Base-by-base conservation (phyloP, 2,329 filamentous ascomycete genomes). In the Colletotrichum tamarilloi region DNA sequence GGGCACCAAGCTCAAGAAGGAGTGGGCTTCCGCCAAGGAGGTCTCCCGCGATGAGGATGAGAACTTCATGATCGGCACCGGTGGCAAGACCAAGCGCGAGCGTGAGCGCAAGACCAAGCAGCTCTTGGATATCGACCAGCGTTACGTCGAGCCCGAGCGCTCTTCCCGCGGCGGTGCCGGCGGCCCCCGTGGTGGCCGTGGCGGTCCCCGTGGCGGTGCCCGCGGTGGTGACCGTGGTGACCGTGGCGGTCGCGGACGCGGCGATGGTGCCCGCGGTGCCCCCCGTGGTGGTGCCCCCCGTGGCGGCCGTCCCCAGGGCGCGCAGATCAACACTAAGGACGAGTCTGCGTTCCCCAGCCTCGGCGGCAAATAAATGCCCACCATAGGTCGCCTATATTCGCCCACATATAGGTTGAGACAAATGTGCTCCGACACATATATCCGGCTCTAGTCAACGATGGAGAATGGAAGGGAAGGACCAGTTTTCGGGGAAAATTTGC, bases 101-200 rank as follows among this genome's bases (percentile, higher is more conserved):
- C 94, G 95, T 82, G 93, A 96, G 88, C 93, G 93, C 87, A 97
- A 97, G 91, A 90, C 93, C 87, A 98, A 98, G 93, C 91, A 94
- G 85, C 85, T 93, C 82, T 84, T 98, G 80, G 95, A 97, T 81
- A 94, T 98, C 77, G 95, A 98, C 85, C 91, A 95, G 87, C 91
- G 93, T 81, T 95, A 90, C 83, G 89, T 94, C 79, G 94, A 96
- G 87, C 88, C 90, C 73, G 88, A 92, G 78, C 90, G 91, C 76
- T 80, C 84, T 77, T 84, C 87, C 72, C 84, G 85, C 76, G 88
- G 90, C 77, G 84, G 88, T 77, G 85, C 88, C 67, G 86, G 62
- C 24, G 85, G 74, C 81, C 85, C 59, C 42, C 60, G 85, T 69
- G 83, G 82, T 73, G 82, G 84, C 77, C 84, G 83, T 75, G 80